Percentiles rank a stretch among this genome's conserved stretches.
Evolutionary conservation across 108 stramenopile species (phyloP).

Genomic region (Fragilaria radians): DNA sequence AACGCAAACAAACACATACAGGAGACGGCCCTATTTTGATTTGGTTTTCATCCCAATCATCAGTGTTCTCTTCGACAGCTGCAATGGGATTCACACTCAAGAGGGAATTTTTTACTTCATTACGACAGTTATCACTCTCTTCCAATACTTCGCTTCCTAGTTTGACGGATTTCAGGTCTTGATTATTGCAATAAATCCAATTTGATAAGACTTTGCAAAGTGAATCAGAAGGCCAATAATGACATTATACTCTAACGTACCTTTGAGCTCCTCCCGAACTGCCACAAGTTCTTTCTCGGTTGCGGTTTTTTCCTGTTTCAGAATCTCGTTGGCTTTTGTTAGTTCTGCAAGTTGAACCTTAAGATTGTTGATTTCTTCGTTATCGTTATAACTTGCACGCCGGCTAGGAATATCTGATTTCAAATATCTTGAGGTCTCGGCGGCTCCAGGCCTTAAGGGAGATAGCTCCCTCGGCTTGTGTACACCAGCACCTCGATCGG

Average conservation of each 20-base stretch:
- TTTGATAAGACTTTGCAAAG: no score
- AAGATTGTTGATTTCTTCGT: neutral
- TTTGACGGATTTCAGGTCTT: no score
- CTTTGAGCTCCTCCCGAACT: slow-evolving; percentile 4
- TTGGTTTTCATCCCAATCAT: slow-evolving; percentile 2
- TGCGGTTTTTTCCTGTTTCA: neutral
- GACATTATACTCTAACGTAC: no score
- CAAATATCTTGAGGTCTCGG: neutral
- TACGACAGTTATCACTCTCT: neutral
- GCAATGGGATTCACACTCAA: neutral
- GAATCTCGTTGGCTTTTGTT: slow-evolving; percentile 1
- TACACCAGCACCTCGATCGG: no score
- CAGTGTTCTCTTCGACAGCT: neutral
- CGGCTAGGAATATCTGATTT: neutral
- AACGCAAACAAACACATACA: slow-evolving; percentile 49
- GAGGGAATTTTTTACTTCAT: neutral
- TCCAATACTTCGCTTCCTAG: no score
- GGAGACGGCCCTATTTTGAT: neutral
- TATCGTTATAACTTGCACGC: neutral
- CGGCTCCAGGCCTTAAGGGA: neutral
- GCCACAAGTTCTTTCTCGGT: slow-evolving; percentile 1
- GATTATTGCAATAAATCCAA: no score
- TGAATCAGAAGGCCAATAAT: no score
- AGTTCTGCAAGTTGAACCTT: neutral
- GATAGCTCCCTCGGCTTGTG: neutral